Percentiles rank a stretch among this genome's conserved stretches.
Evolutionary conservation across 306 rosid species (phyloP).

Genomic region (Sphenostylis stenocarpa): DNA sequence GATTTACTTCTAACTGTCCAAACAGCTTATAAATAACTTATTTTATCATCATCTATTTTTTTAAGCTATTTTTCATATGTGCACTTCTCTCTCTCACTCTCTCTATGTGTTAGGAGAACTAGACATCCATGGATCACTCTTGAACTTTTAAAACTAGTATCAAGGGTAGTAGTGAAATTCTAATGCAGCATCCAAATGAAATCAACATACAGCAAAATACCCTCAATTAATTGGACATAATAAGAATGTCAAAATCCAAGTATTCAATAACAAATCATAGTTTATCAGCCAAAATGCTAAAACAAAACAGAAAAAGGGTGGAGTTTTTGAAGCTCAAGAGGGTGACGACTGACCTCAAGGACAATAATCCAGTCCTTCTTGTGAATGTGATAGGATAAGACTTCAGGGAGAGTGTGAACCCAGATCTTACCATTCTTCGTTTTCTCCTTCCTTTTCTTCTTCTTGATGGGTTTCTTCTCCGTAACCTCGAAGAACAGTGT

Average conservation of each 20-base stretch:
- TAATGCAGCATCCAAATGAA: background rate
- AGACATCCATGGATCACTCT: too few relatives aligned
- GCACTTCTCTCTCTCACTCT: too few relatives aligned
- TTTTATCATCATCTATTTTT: too few relatives aligned
- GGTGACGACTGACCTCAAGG: constrained; percentile 53
- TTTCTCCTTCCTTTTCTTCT: constrained; percentile 66
- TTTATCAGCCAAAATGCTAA: background rate
- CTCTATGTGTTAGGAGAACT: too few relatives aligned
- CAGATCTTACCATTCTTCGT: constrained; percentile 57
- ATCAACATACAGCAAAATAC: background rate
- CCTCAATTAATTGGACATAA: background rate
- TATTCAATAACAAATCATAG: background rate
- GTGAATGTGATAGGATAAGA: constrained; percentile 52
- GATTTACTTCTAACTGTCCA: too few relatives aligned
- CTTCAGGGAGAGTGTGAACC: constrained; percentile 74
- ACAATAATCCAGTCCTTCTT: constrained; percentile 75
- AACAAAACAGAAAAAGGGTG: too few relatives aligned
- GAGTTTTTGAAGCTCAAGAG: background rate
- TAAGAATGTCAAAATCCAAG: background rate
- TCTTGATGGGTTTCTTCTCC: constrained; percentile 42
- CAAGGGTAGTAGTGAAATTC: background rate
- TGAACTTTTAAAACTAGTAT: background rate
- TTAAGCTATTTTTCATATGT: too few relatives aligned
- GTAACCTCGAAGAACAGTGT: constrained; percentile 25
- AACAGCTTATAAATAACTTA: too few relatives aligned